A percentile compares a stretch with the other conserved stretches of the same genome.
These are phyloP conservation scores for Isabelozyma heimii DNA, from an alignment of 805 yeast species.

Conservation along the genomic window DNA sequence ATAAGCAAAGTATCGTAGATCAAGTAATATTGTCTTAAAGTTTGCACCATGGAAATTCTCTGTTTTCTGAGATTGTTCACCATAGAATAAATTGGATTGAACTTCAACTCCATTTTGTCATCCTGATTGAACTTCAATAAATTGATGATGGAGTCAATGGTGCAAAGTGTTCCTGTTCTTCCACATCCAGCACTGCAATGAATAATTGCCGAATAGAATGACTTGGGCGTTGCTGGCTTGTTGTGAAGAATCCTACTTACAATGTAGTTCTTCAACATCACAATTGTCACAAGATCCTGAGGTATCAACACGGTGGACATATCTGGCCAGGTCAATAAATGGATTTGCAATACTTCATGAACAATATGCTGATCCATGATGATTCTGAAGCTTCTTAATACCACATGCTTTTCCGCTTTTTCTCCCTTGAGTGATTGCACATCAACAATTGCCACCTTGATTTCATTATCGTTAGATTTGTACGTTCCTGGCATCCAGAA, in stretches of 20 bases:
- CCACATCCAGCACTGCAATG: constrained; percentile 99
- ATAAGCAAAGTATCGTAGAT: constrained; percentile 42
- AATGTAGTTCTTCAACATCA: constrained; percentile 27
- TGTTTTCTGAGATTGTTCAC: constrained; percentile 50
- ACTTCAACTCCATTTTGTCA: constrained; percentile 7
- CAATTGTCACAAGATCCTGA: constrained; percentile 50
- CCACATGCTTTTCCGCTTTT: constrained; percentile 11
- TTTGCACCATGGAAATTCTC: constrained; percentile 59
- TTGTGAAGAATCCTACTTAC: constrained; percentile 1
- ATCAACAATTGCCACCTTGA: constrained; percentile 24
- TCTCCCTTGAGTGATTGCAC: constrained; percentile 6
- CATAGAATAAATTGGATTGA: constrained; percentile 45
- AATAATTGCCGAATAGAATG: constrained; percentile 55
- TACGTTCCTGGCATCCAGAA: constrained; percentile 73
- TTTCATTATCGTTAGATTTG: constrained; percentile 23
- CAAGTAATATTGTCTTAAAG: constrained; percentile 50
- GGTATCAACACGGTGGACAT: constrained; percentile 61
- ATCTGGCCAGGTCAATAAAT: constrained; percentile 81
- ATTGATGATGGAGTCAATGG: constrained; percentile 33
- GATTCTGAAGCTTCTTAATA: constrained; percentile 46
- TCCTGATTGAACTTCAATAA: constrained; percentile 11
- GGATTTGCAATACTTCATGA: constrained; percentile 68
- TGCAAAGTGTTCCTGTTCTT: constrained; percentile 74
- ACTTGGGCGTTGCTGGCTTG: background rate
- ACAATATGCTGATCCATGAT: constrained; percentile 20